Evolutionary conservation across 108 stramenopile species (phyloP).

Genomic region (Aureococcus anophagefferens): DNA sequence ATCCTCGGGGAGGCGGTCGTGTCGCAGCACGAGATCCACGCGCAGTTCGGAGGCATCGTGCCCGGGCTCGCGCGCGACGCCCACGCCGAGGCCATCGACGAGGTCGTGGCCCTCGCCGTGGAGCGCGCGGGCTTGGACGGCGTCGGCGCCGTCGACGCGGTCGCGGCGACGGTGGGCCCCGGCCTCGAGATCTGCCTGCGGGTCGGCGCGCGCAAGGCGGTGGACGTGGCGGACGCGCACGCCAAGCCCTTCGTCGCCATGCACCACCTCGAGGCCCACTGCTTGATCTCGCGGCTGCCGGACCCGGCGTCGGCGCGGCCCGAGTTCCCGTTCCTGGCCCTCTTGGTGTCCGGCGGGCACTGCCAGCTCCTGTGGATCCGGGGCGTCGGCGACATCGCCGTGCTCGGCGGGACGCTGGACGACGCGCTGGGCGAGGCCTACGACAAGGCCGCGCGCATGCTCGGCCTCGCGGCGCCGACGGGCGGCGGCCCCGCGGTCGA

Average conservation of each 20-base stretch:
- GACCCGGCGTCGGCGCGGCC: background rate
- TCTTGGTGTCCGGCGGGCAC: constrained; percentile 90
- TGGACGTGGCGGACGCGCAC: constrained; percentile 58
- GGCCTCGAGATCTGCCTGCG: constrained; percentile 93
- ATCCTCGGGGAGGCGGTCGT: constrained; percentile 84
- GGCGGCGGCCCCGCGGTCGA: constrained; percentile 92
- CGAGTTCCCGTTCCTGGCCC: constrained; percentile 84
- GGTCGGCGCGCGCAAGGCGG: constrained; percentile 74
- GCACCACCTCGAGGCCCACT: constrained; percentile 94
- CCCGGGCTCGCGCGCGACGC: constrained; percentile 77
- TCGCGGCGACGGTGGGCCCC: constrained; percentile 96
- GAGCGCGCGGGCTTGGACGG: constrained; percentile 36
- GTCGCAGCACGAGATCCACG: constrained; percentile 81
- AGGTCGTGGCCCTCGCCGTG: constrained; percentile 66
- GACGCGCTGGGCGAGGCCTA: constrained; percentile 86
- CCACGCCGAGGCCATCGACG: constrained; percentile 73
- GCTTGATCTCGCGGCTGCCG: constrained; percentile 76
- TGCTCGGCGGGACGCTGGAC: constrained; percentile 86
- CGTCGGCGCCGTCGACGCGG: constrained; percentile 67
- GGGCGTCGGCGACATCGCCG: constrained; percentile 65
- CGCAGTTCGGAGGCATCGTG: constrained; percentile 87
- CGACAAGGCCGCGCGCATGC: constrained; percentile 82
- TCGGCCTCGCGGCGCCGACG: constrained; percentile 72
- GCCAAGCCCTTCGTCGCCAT: constrained; percentile 83
- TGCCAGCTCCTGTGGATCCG: constrained; percentile 77